These are phyloP conservation scores for Sicyos baderoa DNA, from an alignment of 306 rosid species.

Conservation along the genomic window DNA sequence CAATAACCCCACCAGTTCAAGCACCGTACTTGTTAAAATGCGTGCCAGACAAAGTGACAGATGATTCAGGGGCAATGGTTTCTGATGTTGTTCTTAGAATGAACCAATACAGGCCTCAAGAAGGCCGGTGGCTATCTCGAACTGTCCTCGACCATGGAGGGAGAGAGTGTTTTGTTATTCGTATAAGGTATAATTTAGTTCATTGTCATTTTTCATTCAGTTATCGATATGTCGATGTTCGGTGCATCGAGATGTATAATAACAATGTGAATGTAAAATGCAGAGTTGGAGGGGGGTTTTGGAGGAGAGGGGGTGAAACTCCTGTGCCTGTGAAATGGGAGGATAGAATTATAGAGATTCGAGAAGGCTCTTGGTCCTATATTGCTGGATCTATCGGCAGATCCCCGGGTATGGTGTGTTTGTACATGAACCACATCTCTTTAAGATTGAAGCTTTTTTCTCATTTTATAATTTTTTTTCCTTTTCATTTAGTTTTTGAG, in stretches of 20 bases:
- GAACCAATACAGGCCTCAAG: constrained; percentile 84
- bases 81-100: constrained; percentile 72
- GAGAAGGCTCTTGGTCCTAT: constrained; percentile 90
- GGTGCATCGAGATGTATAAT: not conserved
- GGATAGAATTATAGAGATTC: constrained; percentile 75
- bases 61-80: constrained; percentile 83
- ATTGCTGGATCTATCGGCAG: constrained; percentile 74
- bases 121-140: constrained; percentile 93
- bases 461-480: too few relatives aligned
- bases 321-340: constrained; percentile 83
- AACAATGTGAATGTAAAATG: constrained; percentile 24
- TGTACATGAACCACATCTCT: not conserved
- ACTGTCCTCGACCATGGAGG: constrained; percentile 93
- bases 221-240: not conserved
- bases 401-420: constrained; percentile 62
- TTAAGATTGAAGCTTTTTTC: not conserved
- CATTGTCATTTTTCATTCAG: not conserved
- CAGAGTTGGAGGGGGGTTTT: constrained; percentile 83
- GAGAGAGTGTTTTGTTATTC: constrained; percentile 81
- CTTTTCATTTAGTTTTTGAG: not conserved
- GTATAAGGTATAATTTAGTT: constrained; percentile 47
- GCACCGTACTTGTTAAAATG: constrained; percentile 83
- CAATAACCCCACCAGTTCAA: constrained; percentile 88
- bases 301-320: constrained; percentile 90
- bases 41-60: constrained; percentile 81